These are phyloP conservation scores for Trichoderma sp. DNA, from an alignment of 2,329 filamentous ascomycete species.

Conservation along the genomic window DNA sequence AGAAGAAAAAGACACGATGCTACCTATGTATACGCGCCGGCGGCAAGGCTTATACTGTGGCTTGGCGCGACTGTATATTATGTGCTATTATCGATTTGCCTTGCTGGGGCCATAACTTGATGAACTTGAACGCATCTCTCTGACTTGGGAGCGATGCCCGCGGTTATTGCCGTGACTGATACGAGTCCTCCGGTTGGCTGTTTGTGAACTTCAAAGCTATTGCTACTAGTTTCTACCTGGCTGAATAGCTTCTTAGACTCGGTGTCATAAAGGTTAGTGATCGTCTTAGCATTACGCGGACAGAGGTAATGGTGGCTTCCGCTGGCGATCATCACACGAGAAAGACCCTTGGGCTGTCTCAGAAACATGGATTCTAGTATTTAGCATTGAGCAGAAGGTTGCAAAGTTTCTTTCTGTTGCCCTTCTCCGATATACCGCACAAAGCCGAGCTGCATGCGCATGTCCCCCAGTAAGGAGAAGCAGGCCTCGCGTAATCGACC, in stretches of 20 bases:
- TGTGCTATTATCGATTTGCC: conserved; percentile 37
- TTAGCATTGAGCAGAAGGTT: not conserved
- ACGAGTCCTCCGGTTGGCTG: not conserved
- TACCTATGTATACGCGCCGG: conserved; percentile 28
- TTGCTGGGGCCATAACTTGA: not conserved
- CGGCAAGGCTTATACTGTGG: conserved; percentile 36
- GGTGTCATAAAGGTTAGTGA: not conserved
- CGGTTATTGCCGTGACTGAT: not conserved
- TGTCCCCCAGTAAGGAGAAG: conserved; percentile 6
- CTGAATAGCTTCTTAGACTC: not conserved
- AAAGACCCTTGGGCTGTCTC: not conserved
- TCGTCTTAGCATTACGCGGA: not conserved
- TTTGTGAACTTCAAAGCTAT: not conserved
- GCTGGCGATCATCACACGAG: too few species aligned
- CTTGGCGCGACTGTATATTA: conserved; percentile 37
- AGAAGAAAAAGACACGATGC: conserved; percentile 7
- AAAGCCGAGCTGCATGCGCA: not conserved
- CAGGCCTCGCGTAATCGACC: conserved; percentile 2
- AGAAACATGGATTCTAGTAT: not conserved
- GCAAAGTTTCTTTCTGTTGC: not conserved
- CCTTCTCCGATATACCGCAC: not conserved
- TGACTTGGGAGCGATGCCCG: not conserved
- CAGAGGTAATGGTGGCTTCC: not conserved
- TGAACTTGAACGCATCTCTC: not conserved
- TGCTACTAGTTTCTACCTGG: not conserved